Evolutionary conservation across 805 yeast species (phyloP).

Genomic region (Isabelozyma gotoi): DNA sequence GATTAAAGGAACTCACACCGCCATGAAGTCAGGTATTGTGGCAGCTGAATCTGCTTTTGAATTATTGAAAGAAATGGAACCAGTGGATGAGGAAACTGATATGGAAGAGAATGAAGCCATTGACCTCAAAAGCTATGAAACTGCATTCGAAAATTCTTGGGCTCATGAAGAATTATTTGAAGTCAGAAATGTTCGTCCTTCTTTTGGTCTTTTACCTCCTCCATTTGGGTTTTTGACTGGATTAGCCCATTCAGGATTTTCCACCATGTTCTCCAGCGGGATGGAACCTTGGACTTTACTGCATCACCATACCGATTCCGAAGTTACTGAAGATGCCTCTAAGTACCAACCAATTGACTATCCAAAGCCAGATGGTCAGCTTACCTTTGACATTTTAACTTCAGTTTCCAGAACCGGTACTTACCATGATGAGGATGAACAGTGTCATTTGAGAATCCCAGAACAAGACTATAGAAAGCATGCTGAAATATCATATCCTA

Average conservation of each 20-base stretch:
- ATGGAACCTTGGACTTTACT: constrained; percentile 84
- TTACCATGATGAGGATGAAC: constrained; percentile 91
- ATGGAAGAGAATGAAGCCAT: constrained; percentile 36
- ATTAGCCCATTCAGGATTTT: constrained; percentile 77
- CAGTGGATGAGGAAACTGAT: constrained; percentile 42
- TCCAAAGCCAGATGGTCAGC: constrained; percentile 93
- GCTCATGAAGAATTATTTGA: constrained; percentile 76
- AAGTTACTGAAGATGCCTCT: constrained; percentile 65
- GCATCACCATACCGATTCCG: constrained; percentile 70
- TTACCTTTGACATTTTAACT: constrained; percentile 89
- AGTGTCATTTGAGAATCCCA: constrained; percentile 72
- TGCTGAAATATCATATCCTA: constrained; percentile 67
- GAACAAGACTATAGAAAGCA: constrained; percentile 66
- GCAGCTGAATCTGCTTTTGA: constrained; percentile 85
- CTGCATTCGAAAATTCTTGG: constrained; percentile 76
- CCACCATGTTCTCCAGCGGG: constrained; percentile 77
- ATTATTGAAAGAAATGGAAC: constrained; percentile 40
- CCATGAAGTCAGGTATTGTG: constrained; percentile 91
- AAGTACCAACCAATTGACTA: constrained; percentile 72
- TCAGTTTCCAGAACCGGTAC: constrained; percentile 98
- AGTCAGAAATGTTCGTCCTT: constrained; percentile 90
- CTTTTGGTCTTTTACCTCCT: constrained; percentile 54
- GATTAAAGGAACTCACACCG: constrained; percentile 96
- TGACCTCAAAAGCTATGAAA: constrained; percentile 60
- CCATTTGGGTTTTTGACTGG: constrained; percentile 83